phyloP scores from a whole-genome alignment of 1,139 yeast genomes.

The Yamadazyma dendronema region DNA sequence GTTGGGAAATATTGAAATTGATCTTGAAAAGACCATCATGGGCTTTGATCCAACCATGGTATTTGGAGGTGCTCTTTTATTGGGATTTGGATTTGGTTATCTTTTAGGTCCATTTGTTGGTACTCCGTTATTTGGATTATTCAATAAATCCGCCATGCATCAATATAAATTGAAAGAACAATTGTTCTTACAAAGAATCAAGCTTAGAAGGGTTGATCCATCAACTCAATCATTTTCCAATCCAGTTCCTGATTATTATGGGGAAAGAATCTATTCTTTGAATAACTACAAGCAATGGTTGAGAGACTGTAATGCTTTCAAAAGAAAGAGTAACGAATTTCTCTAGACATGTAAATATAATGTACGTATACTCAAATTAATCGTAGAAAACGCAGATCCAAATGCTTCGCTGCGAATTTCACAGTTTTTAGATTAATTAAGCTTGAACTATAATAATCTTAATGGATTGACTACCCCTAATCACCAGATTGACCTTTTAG shows the following conservation, averaged over 20 bases:
- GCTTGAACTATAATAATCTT: too few species aligned
- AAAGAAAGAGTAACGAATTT: constrained; percentile 81
- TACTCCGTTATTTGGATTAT: constrained; percentile 58
- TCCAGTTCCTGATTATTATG: constrained; percentile 97
- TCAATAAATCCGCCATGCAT: constrained; percentile 46
- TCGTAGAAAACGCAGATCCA: not conserved
- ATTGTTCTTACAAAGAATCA: constrained; percentile 69
- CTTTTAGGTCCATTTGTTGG: constrained; percentile 85
- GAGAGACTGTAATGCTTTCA: constrained; percentile 89
- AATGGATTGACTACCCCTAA: too few species aligned
- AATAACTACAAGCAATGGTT: constrained; percentile 92
- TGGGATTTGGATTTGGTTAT: constrained; percentile 77
- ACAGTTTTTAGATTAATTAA: not conserved
- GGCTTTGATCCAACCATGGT: constrained; percentile 88
- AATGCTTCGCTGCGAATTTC: constrained; percentile 4
- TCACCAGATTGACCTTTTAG: too few species aligned
- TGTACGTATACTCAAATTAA: not conserved
- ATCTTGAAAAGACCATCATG: constrained; percentile 74
- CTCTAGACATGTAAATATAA: constrained; percentile 31
- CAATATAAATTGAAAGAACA: constrained; percentile 63
- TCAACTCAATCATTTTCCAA: constrained; percentile 88
- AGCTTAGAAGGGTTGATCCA: constrained; percentile 85
- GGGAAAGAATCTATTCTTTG: constrained; percentile 88
- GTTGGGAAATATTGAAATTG: constrained; percentile 77
- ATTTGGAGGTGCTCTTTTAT: constrained; percentile 60